Evolutionary conservation across 2,329 filamentous ascomycete genomes (phyloP).

Genomic region (Aspergillus sp.): DNA sequence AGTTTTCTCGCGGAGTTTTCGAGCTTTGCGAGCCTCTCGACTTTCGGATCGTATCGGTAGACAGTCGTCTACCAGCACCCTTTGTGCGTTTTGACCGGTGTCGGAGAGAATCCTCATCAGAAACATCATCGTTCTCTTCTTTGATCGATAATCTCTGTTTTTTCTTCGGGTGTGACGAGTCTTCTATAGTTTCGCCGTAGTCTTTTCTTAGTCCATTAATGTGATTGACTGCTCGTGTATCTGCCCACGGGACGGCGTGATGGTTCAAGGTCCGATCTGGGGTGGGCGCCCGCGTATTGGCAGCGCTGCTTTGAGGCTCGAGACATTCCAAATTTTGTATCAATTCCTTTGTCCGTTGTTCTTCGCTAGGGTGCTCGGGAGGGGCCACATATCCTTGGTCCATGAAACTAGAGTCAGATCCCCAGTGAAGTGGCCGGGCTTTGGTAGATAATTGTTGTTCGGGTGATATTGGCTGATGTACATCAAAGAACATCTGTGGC

Average conservation of each 20-base stretch:
- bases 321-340: slow-evolving; percentile 60
- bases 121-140: slow-evolving; percentile 42
- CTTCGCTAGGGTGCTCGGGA: slow-evolving; percentile 57
- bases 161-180: slow-evolving; percentile 31
- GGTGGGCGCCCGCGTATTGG: slow-evolving; percentile 61
- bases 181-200: slow-evolving; percentile 22
- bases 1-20: slow-evolving; percentile 54
- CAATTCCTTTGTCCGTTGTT: slow-evolving; percentile 57
- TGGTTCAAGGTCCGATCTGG: slow-evolving; percentile 40
- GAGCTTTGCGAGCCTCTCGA: slow-evolving; percentile 27
- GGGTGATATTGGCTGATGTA: slow-evolving; percentile 32
- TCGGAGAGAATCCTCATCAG: slow-evolving; percentile 34
- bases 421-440: slow-evolving; percentile 58
- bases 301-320: slow-evolving; percentile 57
- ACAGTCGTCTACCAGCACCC: slow-evolving; percentile 37
- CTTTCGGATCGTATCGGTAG: slow-evolving; percentile 40
- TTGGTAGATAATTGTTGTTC: slow-evolving; percentile 41
- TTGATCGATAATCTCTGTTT: slow-evolving; percentile 33
- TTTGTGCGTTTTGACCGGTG: slow-evolving; percentile 52
- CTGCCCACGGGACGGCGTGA: slow-evolving; percentile 18
- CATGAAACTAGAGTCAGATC: slow-evolving; percentile 67
- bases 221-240: slow-evolving; percentile 9
- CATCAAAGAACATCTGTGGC: slow-evolving; percentile 39
- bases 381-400: slow-evolving; percentile 60
- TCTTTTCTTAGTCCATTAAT: slow-evolving; percentile 14